A percentile compares a stretch with the other conserved stretches of the same genome.
Evolutionary conservation across 306 rosid species (phyloP).

Genomic region (Acacia crassicarpa): DNA sequence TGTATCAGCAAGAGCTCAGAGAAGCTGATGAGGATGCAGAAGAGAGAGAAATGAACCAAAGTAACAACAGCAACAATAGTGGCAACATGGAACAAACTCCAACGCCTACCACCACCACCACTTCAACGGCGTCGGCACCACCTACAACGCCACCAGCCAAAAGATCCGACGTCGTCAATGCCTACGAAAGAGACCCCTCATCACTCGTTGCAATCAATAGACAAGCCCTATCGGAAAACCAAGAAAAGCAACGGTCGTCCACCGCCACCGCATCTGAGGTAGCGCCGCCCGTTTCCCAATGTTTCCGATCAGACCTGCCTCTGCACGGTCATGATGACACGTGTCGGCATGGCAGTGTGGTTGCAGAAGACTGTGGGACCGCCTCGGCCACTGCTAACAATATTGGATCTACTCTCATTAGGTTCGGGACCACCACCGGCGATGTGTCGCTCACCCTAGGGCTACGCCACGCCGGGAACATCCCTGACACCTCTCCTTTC

Average conservation of each 20-base stretch:
- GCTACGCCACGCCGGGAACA: constrained; percentile 91
- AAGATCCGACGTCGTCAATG: constrained; percentile 68
- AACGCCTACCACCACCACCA: constrained; percentile 39
- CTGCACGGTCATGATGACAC: constrained; percentile 48
- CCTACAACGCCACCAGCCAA: constrained; percentile 41
- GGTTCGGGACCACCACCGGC: constrained; percentile 85
- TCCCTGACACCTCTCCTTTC: constrained; percentile 73
- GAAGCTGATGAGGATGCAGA: constrained; percentile 49
- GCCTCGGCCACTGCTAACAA: constrained; percentile 42
- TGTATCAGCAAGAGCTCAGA: constrained; percentile 93
- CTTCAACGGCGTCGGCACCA: constrained; percentile 40
- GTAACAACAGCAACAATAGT: constrained; percentile 35
- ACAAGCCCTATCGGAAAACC: constrained; percentile 67
- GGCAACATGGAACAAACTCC: constrained; percentile 64
- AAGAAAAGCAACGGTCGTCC: constrained; percentile 29
- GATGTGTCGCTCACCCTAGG: constrained; percentile 99
- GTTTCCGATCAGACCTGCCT: constrained; percentile 40
- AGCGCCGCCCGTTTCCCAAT: constrained; percentile 43
- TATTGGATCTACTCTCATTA: constrained; percentile 67
- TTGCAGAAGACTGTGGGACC: constrained; percentile 63
- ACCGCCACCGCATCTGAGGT: constrained; percentile 44
- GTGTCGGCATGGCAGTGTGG: constrained; percentile 56
- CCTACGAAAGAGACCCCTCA: constrained; percentile 71
- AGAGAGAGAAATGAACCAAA: constrained; percentile 43
- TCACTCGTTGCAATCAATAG: constrained; percentile 52